phyloP scores from a whole-genome alignment of 1,284 basidiomycete genomes.

The Trichosporon faecale region DNA sequence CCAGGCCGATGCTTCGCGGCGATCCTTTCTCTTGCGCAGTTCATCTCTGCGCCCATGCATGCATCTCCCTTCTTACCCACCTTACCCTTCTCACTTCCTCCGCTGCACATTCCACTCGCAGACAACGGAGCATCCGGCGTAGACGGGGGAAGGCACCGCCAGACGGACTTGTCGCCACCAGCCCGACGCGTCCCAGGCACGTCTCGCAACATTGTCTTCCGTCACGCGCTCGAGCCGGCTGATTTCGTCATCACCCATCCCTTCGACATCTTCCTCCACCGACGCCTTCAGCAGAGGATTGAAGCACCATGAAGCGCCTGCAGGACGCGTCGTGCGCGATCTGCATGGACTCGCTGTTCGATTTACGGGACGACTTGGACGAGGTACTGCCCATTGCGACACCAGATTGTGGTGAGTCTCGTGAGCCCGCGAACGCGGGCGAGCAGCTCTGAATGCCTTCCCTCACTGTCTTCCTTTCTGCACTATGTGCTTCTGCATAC shows the following conservation, averaged over 20 bases:
- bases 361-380: constrained; percentile 38
- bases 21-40: neutral
- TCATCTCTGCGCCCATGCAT: neutral
- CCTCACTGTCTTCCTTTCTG: neutral
- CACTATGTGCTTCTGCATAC: neutral
- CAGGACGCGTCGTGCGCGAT: constrained; percentile 40
- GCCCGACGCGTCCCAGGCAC: constrained; percentile 4
- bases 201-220: neutral
- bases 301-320: constrained; percentile 10
- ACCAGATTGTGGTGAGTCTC: constrained; percentile 44
- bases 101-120: too few species aligned
- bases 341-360: constrained; percentile 45
- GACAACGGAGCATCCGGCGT: too few species aligned
- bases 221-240: neutral
- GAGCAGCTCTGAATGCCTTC: neutral
- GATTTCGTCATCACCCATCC: neutral
- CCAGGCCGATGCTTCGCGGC: neutral
- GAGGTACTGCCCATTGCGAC: constrained; percentile 38
- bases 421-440: neutral
- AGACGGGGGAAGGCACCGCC: too few species aligned
- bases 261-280: neutral
- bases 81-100: too few species aligned
- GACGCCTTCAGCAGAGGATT: neutral
- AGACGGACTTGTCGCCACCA: too few species aligned
- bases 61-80: neutral